A percentile compares a stretch with the other conserved stretches of the same genome.
These are phyloP conservation scores for Hevea brasiliensis DNA, from an alignment of 345 rosid genomes.

Conservation along the genomic window DNA sequence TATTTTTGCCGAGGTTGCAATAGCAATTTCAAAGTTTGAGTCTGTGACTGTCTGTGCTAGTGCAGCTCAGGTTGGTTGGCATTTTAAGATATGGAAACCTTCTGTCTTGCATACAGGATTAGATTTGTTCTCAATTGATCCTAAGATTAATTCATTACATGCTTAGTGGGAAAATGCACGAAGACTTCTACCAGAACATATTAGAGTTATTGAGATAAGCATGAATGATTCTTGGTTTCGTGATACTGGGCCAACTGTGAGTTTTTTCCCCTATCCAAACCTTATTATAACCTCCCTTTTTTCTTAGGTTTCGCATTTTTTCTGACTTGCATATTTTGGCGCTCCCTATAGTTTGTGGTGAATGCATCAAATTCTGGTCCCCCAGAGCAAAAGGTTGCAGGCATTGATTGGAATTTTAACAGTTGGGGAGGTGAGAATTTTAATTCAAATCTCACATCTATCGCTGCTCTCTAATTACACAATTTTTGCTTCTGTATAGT, in stretches of 20 bases:
- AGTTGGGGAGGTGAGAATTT: conserved; percentile 75
- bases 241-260: conserved; percentile 92
- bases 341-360: conserved; percentile 57
- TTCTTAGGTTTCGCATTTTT: background rate
- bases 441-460: background rate
- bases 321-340: background rate
- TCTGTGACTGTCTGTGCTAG: conserved; percentile 91
- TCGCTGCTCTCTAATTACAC: background rate
- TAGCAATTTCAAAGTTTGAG: conserved; percentile 74
- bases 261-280: conserved; percentile 21
- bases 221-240: conserved; percentile 98
- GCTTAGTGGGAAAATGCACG: conserved; percentile 84
- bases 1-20: conserved; percentile 64
- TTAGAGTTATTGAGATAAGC: conserved; percentile 88
- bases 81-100: conserved; percentile 10
- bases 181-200: conserved; percentile 59
- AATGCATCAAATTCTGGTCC: conserved; percentile 23
- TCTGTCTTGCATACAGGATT: background rate
- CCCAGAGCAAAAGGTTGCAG: conserved; percentile 57
- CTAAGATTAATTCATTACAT: conserved; percentile 8
- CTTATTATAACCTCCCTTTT: background rate
- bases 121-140: conserved; percentile 14
- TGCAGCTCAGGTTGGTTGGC: conserved; percentile 62
- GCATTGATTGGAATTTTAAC: conserved; percentile 88
- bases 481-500: background rate